Evolutionary conservation across 331 rosid genomes (phyloP).

Genomic region (Acacia concinna): DNA sequence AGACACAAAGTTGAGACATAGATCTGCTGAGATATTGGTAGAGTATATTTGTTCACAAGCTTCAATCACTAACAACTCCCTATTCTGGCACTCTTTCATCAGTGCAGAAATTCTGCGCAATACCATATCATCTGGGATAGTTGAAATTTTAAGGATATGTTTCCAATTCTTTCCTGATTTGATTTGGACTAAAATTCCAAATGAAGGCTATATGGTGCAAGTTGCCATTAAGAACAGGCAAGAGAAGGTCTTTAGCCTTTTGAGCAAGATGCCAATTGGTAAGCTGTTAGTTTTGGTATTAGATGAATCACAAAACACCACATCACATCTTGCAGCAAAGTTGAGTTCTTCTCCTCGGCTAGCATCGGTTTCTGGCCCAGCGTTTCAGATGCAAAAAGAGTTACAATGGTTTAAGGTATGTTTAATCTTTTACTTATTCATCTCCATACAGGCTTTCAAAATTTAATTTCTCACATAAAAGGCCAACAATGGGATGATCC

Average conservation of each 20-base stretch:
- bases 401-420: conserved; percentile 56
- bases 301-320: conserved; percentile 37
- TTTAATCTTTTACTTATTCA: conserved; percentile 3
- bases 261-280: conserved; percentile 39
- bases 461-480: not conserved
- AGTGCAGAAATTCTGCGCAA: conserved; percentile 26
- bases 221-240: conserved; percentile 45
- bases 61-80: conserved; percentile 18
- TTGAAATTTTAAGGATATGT: conserved; percentile 44
- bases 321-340: conserved; percentile 58
- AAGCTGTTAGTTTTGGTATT: conserved; percentile 22
- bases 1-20: conserved; percentile 42
- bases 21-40: conserved; percentile 37
- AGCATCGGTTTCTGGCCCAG: conserved; percentile 44
- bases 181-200: conserved; percentile 42
- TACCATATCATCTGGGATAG: conserved; percentile 48
- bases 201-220: conserved; percentile 44
- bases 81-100: conserved; percentile 42
- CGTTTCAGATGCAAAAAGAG: conserved; percentile 58
- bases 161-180: conserved; percentile 47
- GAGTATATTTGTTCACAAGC: conserved; percentile 34
- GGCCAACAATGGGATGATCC: conserved; percentile 4
- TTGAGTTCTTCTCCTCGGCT: conserved; percentile 33
- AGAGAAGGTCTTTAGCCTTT: conserved; percentile 46
- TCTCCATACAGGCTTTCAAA: conserved; percentile 1